Base-by-base conservation (phyloP, 1,284 basidiomycete species). In the Cutaneotrichosporon sp. region DNA sequence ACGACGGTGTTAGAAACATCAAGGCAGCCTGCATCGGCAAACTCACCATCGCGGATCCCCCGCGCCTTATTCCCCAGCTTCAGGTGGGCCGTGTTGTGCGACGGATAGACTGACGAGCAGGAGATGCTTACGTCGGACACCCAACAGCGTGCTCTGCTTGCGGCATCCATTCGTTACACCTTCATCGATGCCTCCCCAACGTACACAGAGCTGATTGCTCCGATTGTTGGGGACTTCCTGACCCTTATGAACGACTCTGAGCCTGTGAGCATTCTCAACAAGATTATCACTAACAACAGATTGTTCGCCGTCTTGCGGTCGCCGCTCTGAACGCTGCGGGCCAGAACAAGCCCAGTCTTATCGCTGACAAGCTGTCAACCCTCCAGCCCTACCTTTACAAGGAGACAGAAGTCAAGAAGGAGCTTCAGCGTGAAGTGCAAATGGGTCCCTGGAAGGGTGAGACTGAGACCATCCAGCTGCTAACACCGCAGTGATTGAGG, bases 11-110 rank as follows among this genome's bases (percentile, higher is more conserved):
- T 3, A 80, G 93, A 51, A 97, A 94, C 69, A 89, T 97, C 53
- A 90, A 91, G 33, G 92, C 94, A 42, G 93, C 96, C 18, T 98
- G 94, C 70, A 81, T 99, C 17, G 96, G 94, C 43, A 93, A 97
- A 72, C 79, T 99, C 39, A 94, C 92, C 0, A 88, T 88, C 0
- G 88, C 88, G 1, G 86, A 94, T 51, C 90, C 94, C 5, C 81
- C 84, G 1, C 84, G 85, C 63, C 97, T 93, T 72, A 78, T 98
- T 14, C 90, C 87, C 7, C 88, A 93, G 64, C 81, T 97, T n/a
- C 90, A 94, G 68, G 86, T 89, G 65, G 58, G 82, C 72, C 17
- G 13, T 21, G n/a, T 39, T 8, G 13, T 20, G 33, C 40, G 23
- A 33, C 26, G 35, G 17, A 53, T n/a, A 26, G 17, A 36, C 21